Percentiles rank a stretch among this genome's conserved stretches.
Evolutionary conservation across 257 asterid species (phyloP).

Genomic region (Gentiana macrophylla): DNA sequence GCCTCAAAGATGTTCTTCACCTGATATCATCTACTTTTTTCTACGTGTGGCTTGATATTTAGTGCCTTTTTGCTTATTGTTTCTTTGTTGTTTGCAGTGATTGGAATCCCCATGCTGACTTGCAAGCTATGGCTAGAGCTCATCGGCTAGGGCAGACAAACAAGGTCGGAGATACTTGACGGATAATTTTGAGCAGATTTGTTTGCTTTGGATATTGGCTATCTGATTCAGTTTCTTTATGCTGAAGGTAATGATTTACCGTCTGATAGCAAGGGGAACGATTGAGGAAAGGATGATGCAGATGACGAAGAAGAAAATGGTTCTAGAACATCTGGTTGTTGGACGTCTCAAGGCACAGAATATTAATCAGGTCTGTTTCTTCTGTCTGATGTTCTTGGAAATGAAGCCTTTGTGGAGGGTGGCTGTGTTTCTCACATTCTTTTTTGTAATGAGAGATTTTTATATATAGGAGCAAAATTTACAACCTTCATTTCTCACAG

Average conservation of each 20-base stretch:
- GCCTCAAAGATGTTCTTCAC: too few relatives aligned
- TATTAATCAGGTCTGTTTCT: constrained; percentile 67
- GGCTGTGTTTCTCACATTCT: too few relatives aligned
- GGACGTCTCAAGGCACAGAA: constrained; percentile 91
- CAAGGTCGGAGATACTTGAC: constrained; percentile 40
- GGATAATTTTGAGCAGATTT: neutral
- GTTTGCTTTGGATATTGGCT: constrained; percentile 12
- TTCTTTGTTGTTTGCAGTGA: constrained; percentile 38
- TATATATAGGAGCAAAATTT: too few relatives aligned
- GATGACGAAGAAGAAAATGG: constrained; percentile 99
- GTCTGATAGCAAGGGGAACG: constrained; percentile 81
- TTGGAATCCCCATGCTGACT: constrained; percentile 99
- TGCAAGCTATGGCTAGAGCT: constrained; percentile 99
- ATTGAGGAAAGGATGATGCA: constrained; percentile 99
- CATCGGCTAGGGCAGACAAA: constrained; percentile 99
- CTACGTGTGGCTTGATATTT: neutral
- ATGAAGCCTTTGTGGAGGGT: too few relatives aligned
- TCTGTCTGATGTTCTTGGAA: neutral
- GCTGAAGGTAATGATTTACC: constrained; percentile 87
- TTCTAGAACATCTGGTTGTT: constrained; percentile 94
- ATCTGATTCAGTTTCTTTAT: constrained; percentile 11
- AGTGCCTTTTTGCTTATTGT: neutral
- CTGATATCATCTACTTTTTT: neutral
- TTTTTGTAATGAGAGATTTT: too few relatives aligned
- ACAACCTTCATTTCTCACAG: too few relatives aligned